Percentiles rank a stretch among this genome's conserved stretches.
phyloP scores from a whole-genome alignment of 1,139 yeast genomes.

The Suhomyces yuchorum region DNA sequence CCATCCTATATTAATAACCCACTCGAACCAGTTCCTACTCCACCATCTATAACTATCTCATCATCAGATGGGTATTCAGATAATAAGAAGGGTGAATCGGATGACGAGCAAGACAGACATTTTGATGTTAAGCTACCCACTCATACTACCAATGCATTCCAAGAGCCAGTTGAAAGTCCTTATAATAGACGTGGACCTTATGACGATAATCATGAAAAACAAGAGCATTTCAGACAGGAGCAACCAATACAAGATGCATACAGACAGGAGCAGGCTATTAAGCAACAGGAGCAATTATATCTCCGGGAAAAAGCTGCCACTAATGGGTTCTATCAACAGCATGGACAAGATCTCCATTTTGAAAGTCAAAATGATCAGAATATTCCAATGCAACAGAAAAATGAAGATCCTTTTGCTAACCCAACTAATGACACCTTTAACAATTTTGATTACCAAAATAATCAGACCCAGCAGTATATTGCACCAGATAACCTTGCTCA shows the following conservation, averaged over 20 bases:
- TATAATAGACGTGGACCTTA: constrained; percentile 30
- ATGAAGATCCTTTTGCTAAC: constrained; percentile 13
- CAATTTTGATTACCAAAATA: constrained; percentile 37
- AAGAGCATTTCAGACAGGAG: constrained; percentile 13
- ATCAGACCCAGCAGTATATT: constrained; percentile 20
- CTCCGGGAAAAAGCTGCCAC: constrained; percentile 11
- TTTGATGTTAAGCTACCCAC: constrained; percentile 38
- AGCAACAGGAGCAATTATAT: neutral
- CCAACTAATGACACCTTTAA: constrained; percentile 21
- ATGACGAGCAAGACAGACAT: constrained; percentile 31
- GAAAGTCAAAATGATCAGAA: constrained; percentile 8
- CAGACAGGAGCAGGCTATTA: constrained; percentile 6
- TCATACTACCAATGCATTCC: constrained; percentile 33
- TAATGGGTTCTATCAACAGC: constrained; percentile 12
- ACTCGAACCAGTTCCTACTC: constrained; percentile 11
- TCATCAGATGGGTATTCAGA: constrained; percentile 6
- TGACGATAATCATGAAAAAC: constrained; percentile 17
- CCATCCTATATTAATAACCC: constrained; percentile 1
- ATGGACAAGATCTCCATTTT: constrained; percentile 3
- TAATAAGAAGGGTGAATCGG: constrained; percentile 17
- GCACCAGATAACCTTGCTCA: constrained; percentile 18
- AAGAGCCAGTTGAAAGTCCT: constrained; percentile 37
- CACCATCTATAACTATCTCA: constrained; percentile 16
- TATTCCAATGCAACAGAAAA: neutral
- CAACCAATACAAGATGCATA: constrained; percentile 17